phyloP scores from a whole-genome alignment of 805 yeast species.

The Yarrowia sp. region DNA sequence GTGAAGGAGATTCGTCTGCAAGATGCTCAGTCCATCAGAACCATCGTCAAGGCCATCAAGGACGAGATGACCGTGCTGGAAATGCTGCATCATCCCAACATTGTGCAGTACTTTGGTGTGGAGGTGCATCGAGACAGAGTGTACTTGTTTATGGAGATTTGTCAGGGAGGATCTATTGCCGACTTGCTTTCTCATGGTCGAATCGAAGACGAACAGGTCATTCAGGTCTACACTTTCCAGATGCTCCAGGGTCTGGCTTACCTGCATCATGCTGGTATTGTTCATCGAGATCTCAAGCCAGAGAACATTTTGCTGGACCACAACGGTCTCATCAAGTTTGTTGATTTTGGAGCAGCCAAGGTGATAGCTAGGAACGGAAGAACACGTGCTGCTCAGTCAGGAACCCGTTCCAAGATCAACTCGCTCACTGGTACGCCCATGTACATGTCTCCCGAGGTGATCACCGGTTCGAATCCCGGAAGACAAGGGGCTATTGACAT shows the following conservation, averaged over 20 bases:
- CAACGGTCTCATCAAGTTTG: constrained; percentile 89
- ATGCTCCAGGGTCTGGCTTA: constrained; percentile 94
- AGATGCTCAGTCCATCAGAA: constrained; percentile 78
- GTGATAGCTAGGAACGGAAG: constrained; percentile 50
- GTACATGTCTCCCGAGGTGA: constrained; percentile 98
- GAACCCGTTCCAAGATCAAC: constrained; percentile 40
- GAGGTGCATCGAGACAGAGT: constrained; percentile 96
- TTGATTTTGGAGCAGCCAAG: constrained; percentile 97
- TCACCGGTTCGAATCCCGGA: constrained; percentile 68
- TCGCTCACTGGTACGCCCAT: constrained; percentile 91
- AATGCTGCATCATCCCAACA: constrained; percentile 92
- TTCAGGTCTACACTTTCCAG: constrained; percentile 85
- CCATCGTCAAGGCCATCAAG: constrained; percentile 81
- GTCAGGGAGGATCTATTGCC: constrained; percentile 93
- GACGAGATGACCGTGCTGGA: constrained; percentile 97
- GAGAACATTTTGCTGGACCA: constrained; percentile 88
- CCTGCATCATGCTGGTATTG: constrained; percentile 88
- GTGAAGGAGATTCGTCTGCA: constrained; percentile 93
- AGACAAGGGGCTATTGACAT: constrained; percentile 73
- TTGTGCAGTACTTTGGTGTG: constrained; percentile 94
- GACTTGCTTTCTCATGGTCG: constrained; percentile 84
- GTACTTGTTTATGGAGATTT: constrained; percentile 94
- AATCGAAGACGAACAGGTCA: constrained; percentile 90
- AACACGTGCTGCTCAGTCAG: constrained; percentile 33
- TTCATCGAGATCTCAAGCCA: constrained; percentile 96